phyloP scores from a whole-genome alignment of 2,329 filamentous ascomycete genomes.

The Emmonsiellopsis sp. region DNA sequence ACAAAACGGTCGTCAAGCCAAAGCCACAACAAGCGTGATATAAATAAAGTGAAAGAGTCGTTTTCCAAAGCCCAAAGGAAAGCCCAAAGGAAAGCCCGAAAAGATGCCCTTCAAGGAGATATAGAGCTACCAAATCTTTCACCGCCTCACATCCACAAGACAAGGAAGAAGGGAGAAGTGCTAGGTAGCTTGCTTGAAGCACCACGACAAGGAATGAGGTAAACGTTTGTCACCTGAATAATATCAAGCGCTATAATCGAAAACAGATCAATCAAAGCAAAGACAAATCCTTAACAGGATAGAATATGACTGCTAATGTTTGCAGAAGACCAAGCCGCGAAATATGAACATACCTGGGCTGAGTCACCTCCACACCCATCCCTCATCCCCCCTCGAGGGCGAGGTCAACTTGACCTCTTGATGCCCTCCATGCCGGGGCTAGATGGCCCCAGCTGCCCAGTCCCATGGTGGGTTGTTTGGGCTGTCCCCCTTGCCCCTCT shows the following conservation, averaged over 20 bases:
- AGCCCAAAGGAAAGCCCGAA: not conserved
- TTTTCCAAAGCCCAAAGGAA: not conserved
- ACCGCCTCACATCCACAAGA: not conserved
- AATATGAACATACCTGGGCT: not conserved
- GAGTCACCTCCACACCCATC: not conserved
- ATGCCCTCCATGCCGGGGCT: not conserved
- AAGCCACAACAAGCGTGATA: not conserved
- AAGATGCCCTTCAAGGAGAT: not conserved
- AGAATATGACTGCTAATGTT: not conserved
- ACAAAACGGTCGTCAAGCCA: not conserved
- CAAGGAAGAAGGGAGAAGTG: not conserved
- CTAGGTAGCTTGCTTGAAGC: not conserved
- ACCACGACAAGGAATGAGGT: too few relatives aligned
- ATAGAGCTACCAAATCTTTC: not conserved
- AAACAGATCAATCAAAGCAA: not conserved
- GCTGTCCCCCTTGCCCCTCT: not conserved
- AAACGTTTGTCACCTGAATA: not conserved
- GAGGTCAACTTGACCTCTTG: not conserved
- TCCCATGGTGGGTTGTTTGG: not conserved
- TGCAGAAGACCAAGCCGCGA: not conserved
- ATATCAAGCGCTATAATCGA: not conserved
- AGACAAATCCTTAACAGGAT: not conserved
- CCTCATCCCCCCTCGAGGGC: not conserved
- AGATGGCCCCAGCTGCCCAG: not conserved
- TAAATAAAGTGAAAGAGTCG: not conserved